These are phyloP conservation scores for Venturia oleaginea DNA, from an alignment of 2,329 filamentous ascomycete genomes.

Conservation along the genomic window DNA sequence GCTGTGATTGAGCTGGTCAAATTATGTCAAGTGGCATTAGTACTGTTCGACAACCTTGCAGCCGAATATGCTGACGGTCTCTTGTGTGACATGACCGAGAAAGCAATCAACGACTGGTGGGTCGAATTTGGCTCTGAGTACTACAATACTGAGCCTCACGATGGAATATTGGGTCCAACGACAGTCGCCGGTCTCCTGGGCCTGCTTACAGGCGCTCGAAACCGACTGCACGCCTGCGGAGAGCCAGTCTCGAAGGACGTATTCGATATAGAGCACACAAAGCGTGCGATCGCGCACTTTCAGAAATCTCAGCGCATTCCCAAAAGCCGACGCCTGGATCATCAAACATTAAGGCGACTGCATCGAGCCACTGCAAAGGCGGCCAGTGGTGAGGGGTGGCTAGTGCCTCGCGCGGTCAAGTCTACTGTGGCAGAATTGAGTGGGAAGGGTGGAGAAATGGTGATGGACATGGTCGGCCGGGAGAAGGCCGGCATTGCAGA, in stretches of 20 bases:
- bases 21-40: conserved; percentile 79
- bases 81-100: conserved; percentile 87
- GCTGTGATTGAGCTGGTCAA: conserved; percentile 85
- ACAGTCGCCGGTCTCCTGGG: conserved; percentile 84
- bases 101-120: conserved; percentile 91
- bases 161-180: conserved; percentile 85
- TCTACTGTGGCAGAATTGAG: conserved; percentile 89
- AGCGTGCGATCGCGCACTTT: conserved; percentile 76
- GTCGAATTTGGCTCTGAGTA: conserved; percentile 83
- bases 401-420: conserved; percentile 83
- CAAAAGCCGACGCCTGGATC: conserved; percentile 69
- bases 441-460: conserved; percentile 87
- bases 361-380: conserved; percentile 83
- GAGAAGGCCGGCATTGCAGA: conserved; percentile 88
- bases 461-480: conserved; percentile 80
- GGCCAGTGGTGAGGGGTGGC: conserved; percentile 81
- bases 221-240: conserved; percentile 75
- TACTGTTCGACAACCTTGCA: conserved; percentile 80
- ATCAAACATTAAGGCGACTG: conserved; percentile 70
- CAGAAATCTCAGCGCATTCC: conserved; percentile 81
- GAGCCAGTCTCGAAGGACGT: conserved; percentile 83
- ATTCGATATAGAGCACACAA: conserved; percentile 75
- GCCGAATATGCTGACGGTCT: conserved; percentile 84
- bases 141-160: conserved; percentile 84
- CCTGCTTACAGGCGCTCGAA: conserved; percentile 80